These are phyloP conservation scores for Botrytis pseudocinerea DNA, from an alignment of 2,329 filamentous ascomycete species.

Conservation along the genomic window DNA sequence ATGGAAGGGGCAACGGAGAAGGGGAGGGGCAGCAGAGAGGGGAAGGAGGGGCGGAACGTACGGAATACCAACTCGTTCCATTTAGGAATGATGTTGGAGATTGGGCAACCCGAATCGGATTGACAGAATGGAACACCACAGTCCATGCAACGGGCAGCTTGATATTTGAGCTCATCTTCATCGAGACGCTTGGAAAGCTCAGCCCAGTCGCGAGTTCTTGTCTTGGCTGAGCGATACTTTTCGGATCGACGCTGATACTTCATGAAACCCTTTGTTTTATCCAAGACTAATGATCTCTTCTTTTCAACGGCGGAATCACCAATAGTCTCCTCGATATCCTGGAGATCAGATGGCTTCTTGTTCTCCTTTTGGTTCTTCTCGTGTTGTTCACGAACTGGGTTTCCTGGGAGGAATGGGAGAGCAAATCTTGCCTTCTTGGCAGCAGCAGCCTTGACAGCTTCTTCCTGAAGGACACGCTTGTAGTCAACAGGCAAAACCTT, in stretches of 20 bases:
- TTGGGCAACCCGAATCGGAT: slow-evolving; percentile 92
- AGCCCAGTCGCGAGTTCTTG: slow-evolving; percentile 87
- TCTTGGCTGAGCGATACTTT: slow-evolving; percentile 85
- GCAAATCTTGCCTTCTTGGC: slow-evolving; percentile 83
- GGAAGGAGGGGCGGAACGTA: not conserved
- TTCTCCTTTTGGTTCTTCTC: slow-evolving; percentile 59
- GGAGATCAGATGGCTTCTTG: slow-evolving; percentile 65
- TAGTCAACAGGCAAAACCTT: slow-evolving; percentile 95
- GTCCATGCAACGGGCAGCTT: slow-evolving; percentile 97
- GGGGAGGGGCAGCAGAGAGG: not conserved
- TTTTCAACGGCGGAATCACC: slow-evolving; percentile 83
- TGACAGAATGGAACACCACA: slow-evolving; percentile 98
- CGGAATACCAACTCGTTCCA: slow-evolving; percentile 84
- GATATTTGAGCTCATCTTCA: slow-evolving; percentile 95
- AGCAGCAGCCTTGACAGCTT: slow-evolving; percentile 80
- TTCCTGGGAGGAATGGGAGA: slow-evolving; percentile 73
- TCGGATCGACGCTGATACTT: slow-evolving; percentile 90
- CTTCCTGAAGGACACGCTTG: slow-evolving; percentile 86
- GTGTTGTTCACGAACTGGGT: slow-evolving; percentile 53
- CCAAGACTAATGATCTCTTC: slow-evolving; percentile 86
- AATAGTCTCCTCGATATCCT: slow-evolving; percentile 90
- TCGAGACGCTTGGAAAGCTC: slow-evolving; percentile 85
- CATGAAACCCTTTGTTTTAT: slow-evolving; percentile 98
- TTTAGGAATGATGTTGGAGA: slow-evolving; percentile 96
- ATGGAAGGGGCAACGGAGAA: not conserved